Base-by-base conservation (phyloP, 257 asterid species). In the Nicotiana attenuata region DNA sequence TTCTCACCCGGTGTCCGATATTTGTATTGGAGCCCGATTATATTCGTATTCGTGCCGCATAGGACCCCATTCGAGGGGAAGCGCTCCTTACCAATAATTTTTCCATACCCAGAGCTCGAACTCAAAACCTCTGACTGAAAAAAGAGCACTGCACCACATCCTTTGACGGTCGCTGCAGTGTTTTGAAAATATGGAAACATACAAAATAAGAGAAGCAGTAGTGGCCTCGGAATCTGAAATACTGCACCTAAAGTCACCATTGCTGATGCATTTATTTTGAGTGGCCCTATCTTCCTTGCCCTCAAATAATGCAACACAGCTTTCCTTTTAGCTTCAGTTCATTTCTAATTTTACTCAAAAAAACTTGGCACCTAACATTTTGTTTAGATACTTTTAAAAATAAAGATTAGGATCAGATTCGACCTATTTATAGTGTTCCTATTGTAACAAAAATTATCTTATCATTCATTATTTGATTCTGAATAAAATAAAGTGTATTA, bases 401-500 rank as follows among this genome's bases (percentile, higher is more conserved):
- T 69, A 69, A 45, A 71, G 7, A 71, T 11, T 50, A 50, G 80
- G 64, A 75, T 50, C 80, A 50, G 24, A 75, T 75, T 50, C 80
- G 16, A 26, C 63, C 64, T 7, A 50, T 26, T 26, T 15, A 15
- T 26, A 24, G 45, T 50, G 14, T 20, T 60, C 15, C 22, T 60
- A 60, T 2, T 60, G 3, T 1, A 7, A 47, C 26, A 73, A 52
- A 15, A 52, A 14, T 14, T 73, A 2, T 47, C 9, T 73, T 50
- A 50, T 50, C 14, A 3, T 50, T 47, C 78, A 41, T 17, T 69
- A 13, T 20, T 69, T 69, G 56, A 5, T 69, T 68, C 56, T 67
- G 10, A 35, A n/a, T 3, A 69, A 38, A 17, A 33, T 33, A 33
- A 5, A 33, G 1, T 31, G 6, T 31, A 31, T 31, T 31, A 10